Evolutionary conservation across 2,329 filamentous ascomycete species (phyloP), one percentile per base, ranked within the genome.

Genomic region (Neonectria punicea): DNA sequence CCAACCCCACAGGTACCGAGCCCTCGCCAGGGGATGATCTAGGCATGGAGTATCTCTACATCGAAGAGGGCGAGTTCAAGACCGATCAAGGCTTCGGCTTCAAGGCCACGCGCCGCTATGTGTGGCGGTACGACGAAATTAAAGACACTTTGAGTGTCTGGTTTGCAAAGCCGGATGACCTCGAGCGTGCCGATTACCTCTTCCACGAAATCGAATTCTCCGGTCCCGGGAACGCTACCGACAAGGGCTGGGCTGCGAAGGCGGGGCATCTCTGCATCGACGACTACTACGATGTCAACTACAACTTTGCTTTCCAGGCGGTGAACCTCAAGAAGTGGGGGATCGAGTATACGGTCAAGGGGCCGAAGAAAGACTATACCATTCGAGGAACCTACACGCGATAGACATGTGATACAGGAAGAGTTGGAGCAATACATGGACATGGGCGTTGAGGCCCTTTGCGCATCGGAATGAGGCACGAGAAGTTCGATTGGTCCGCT

Each of bases 181-280:
- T 83, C 16, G 82, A 82, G 59, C 84, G 84, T 14, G 89, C 90
- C 0, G 92, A 93, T 74, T 92, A 93, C 67, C 80, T 94, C 20
- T 95, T 94, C 77, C 92, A 94, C 72, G 86, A 90, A 67, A 80
- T 94, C n/a, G 85, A 90, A 62, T 92, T 94, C 69, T 63, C 81
- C 22, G 68, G 80, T 9, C 80, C 82, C 0, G 72, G 71, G 1
- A 67, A 71, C 3, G 65, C 75, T 16, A 67, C 76, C 0, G 71
- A 76, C 0, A 79, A 79, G 58, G 86, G 85, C 1, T 92, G 90
- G 88, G 78, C 81, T 46, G 92, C 91, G 0, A 88, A 84, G 69
- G 89, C 90, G 0, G 86, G 88, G 13, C 92, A 94, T 76, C 79
- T 93, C 20, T 94, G 92, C 74, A 84, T 89, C 22, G 84, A 91